Evolutionary conservation across 495 filamentous ascomycete genomes (phyloP).

Genomic region (Penicillium maclennaniae): DNA sequence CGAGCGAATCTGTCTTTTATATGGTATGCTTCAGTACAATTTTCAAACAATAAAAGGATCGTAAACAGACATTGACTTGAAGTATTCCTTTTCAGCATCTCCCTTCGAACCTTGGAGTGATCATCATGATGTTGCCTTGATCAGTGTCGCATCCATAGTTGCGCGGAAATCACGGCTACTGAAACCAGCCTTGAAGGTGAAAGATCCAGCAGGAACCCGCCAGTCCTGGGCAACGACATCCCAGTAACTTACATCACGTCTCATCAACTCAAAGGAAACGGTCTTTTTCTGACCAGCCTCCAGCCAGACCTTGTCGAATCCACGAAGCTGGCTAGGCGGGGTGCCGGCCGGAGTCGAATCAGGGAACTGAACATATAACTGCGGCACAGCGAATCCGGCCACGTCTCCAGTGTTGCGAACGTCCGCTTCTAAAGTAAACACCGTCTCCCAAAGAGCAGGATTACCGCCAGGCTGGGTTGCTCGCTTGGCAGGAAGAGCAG

Average conservation of each 20-base stretch:
- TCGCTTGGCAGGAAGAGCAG: conserved; percentile 3
- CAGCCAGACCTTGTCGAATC: conserved; percentile 56
- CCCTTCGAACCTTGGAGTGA: too few relatives aligned
- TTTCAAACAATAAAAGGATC: too few relatives aligned
- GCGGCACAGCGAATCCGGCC: conserved; percentile 52
- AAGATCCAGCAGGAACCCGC: conserved; percentile 28
- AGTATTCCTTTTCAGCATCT: too few relatives aligned
- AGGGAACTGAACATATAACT: conserved; percentile 55
- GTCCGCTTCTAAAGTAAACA: conserved; percentile 48
- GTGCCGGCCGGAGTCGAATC: conserved; percentile 2
- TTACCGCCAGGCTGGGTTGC: conserved; percentile 38
- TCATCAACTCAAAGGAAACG: conserved; percentile 52
- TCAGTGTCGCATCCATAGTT: conserved; percentile 1
- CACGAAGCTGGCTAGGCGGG: conserved; percentile 40
- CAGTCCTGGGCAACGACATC: conserved; percentile 56
- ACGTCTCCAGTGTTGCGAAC: conserved; percentile 8
- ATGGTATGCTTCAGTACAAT: too few relatives aligned
- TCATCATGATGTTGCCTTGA: not conserved
- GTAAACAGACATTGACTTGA: too few relatives aligned
- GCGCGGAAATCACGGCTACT: conserved; percentile 15
- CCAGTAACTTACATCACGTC: conserved; percentile 63
- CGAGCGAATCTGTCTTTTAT: not conserved
- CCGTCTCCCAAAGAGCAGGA: conserved; percentile 53
- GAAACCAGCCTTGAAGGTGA: conserved; percentile 20
- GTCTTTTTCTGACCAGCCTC: conserved; percentile 35